These are phyloP conservation scores for Globisporangium nodosum DNA, from an alignment of 352 stramenopile species.

Conservation along the genomic window DNA sequence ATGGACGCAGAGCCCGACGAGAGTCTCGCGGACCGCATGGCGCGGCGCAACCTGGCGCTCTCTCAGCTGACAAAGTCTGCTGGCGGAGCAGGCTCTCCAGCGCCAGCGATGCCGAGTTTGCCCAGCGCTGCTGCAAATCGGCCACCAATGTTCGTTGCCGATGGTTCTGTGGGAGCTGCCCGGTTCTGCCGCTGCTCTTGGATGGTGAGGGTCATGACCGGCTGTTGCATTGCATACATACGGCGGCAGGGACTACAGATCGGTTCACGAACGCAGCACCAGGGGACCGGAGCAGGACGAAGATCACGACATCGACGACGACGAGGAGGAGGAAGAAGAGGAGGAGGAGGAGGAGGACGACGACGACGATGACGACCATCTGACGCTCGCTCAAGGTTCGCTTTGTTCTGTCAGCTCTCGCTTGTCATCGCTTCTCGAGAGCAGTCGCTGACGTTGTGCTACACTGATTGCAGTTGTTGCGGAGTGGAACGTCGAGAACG, in stretches of 20 bases:
- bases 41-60: slow-evolving; percentile 48
- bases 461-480: slow-evolving; percentile 35
- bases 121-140: neutral
- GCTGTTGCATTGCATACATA: neutral
- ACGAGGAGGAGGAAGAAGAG: slow-evolving; percentile 32
- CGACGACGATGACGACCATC: slow-evolving; percentile 42
- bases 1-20: slow-evolving; percentile 10
- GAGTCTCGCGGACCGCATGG: slow-evolving; percentile 28
- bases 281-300: slow-evolving; percentile 11
- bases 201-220: neutral
- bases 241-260: too few species aligned
- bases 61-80: slow-evolving; percentile 44
- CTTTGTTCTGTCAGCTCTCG: neutral
- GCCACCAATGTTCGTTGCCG: neutral
- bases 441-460: neutral
- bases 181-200: neutral
- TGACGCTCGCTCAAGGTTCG: slow-evolving; percentile 59
- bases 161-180: too few species aligned
- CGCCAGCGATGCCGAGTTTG: neutral
- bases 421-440: too few species aligned
- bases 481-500: slow-evolving; percentile 79
- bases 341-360: slow-evolving; percentile 43
- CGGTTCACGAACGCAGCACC: neutral
- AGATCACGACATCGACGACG: slow-evolving; percentile 14
- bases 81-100: neutral